Evolutionary conservation across 768 basidiomycete species (phyloP).

Genomic region (Agaricus sinodeliciosus): DNA sequence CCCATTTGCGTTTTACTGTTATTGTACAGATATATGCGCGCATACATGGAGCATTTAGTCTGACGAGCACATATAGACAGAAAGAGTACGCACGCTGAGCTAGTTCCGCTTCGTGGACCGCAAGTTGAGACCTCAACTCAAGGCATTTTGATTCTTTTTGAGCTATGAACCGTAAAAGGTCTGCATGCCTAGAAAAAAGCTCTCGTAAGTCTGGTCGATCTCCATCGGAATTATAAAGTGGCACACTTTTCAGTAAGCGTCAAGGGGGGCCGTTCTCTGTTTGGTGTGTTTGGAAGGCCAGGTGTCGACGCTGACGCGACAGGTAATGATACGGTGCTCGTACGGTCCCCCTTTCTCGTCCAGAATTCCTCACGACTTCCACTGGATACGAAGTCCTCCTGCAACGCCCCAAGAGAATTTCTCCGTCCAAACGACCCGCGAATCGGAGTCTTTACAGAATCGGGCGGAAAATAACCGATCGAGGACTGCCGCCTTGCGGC

Average conservation of each 20-base stretch:
- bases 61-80: background rate
- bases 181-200: conserved; percentile 54
- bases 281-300: conserved; percentile 10
- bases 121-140: conserved; percentile 71
- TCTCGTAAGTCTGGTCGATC: background rate
- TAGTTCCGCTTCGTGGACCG: conserved; percentile 66
- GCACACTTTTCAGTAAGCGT: conserved; percentile 73
- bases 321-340: conserved; percentile 18
- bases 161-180: conserved; percentile 77
- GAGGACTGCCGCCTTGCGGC: conserved; percentile 43
- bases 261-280: conserved; percentile 33
- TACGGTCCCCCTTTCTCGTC: conserved; percentile 20
- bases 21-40: background rate
- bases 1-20: conserved; percentile 79
- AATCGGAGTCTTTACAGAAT: conserved; percentile 12
- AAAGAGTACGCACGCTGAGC: conserved; percentile 40
- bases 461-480: conserved; percentile 42
- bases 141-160: conserved; percentile 83
- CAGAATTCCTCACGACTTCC: conserved; percentile 10
- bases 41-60: background rate
- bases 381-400: background rate
- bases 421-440: conserved; percentile 12
- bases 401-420: conserved; percentile 8
- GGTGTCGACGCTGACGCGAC: conserved; percentile 1
- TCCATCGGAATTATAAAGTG: conserved; percentile 1